Base-by-base conservation (phyloP, 441 rosid species). In the Eutrema salsugineum region DNA sequence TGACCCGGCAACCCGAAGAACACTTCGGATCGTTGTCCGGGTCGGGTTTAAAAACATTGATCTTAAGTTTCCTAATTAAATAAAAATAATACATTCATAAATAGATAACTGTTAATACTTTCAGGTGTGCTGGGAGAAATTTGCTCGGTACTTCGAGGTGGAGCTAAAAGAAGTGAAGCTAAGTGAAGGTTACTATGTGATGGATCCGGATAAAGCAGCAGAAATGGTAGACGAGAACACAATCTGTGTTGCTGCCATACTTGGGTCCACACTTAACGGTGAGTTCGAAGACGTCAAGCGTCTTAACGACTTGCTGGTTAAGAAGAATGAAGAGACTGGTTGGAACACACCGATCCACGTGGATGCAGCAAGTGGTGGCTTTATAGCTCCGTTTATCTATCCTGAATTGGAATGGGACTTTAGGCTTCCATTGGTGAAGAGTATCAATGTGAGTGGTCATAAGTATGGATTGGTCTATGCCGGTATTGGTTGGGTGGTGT, bases 161-260 rank as follows among this genome's bases (percentile, higher is more conserved):
- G 97, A 91, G 64, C 78, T 89, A 50, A 91, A 88, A 81, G 96
- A 91, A 71, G 97, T 91, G 80, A 89, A 89, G 77, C 83, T 91
- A 22, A 82, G 72, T 9, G 97, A 91, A 70, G 96, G 90, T 1
- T 89, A 86, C 86, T 91, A 89, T 35, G 97, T 91, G 19, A 87
- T 91, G 97, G 96, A 91, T 78, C 97, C 96, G 0, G 88, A 2
- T 11, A 79, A 91, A 68, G 97, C 96, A 48, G 97, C 82, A 20
- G 94, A 91, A 60, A 77, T 89, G 87, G 97, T 91, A 11, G 97
- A 91, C 50, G 97, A 91, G 78, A 91, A 91, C 87, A 91, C 95
- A 12, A 91, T 89, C 57, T 91, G 97, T 57, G 96, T 91, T 0
- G 97, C 92, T 20, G 94, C 94, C 7, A 89, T 88, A 19, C 79